Evolutionary conservation across 2,329 filamentous ascomycete genomes (phyloP).

Genomic region (Cercospora nicotianae): DNA sequence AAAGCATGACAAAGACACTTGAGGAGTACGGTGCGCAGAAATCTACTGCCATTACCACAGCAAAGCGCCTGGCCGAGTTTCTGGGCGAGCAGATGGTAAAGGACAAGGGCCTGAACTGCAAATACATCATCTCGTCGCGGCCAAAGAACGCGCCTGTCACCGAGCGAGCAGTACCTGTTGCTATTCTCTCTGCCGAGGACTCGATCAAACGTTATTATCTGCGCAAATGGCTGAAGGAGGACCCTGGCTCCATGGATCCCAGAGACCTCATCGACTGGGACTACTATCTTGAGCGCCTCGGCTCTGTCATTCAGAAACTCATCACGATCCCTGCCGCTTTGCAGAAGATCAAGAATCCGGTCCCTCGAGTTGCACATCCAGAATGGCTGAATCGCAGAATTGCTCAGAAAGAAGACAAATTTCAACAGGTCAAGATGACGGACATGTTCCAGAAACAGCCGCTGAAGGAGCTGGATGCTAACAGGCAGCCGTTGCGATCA

Average conservation of each 20-base stretch:
- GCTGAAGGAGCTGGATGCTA: constrained; percentile 70
- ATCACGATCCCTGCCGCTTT: constrained; percentile 97
- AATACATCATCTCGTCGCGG: constrained; percentile 92
- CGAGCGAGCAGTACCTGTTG: constrained; percentile 88
- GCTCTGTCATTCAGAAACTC: constrained; percentile 96
- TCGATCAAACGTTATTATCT: constrained; percentile 84
- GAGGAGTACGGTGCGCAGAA: constrained; percentile 96
- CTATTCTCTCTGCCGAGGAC: constrained; percentile 94
- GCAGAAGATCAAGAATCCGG: constrained; percentile 91
- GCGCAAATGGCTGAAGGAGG: constrained; percentile 93
- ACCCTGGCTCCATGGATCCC: constrained; percentile 86
- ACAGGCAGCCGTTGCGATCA: constrained; percentile 56
- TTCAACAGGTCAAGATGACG: constrained; percentile 99
- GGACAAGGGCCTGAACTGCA: constrained; percentile 98
- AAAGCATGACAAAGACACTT: constrained; percentile 94
- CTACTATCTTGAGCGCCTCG: constrained; percentile 93
- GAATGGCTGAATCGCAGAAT: constrained; percentile 96
- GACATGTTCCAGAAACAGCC: constrained; percentile 79
- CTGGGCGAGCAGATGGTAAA: constrained; percentile 98
- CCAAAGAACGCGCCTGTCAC: constrained; percentile 90
- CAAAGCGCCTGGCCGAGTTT: constrained; percentile 91
- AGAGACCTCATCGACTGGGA: constrained; percentile 90
- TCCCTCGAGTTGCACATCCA: constrained; percentile 88
- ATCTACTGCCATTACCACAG: constrained; percentile 98
- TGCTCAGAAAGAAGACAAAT: constrained; percentile 90